A percentile compares a stretch with the other conserved stretches of the same genome.
Conservation (phyloP, 441 rosid species). For the Metrosideros polymorpha region DNA sequence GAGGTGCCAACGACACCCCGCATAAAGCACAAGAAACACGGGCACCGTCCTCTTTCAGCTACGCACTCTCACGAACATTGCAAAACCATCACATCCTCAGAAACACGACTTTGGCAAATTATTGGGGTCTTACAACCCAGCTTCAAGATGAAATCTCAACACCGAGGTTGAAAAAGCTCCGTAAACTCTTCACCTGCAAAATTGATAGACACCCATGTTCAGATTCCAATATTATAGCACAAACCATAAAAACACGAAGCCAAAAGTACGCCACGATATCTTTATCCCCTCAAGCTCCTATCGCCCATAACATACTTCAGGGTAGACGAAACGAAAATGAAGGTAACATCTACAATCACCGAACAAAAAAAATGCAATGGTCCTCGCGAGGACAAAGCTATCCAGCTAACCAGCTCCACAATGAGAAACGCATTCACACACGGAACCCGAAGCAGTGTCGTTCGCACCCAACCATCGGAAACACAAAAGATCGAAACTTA, state of each 20-base stretch:
- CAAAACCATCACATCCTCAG: neutral
- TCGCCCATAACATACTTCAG: neutral
- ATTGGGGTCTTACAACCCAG: neutral
- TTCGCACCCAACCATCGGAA: neutral
- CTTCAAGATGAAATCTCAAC: neutral
- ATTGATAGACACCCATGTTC: neutral
- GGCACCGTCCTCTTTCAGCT: neutral
- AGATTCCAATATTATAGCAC: neutral
- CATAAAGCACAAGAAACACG: constrained; percentile 15
- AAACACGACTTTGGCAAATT: neutral
- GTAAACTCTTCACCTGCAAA: neutral
- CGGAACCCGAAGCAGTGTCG: neutral
- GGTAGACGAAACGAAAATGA: neutral
- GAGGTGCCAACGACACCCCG: constrained; percentile 23
- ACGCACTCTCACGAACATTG: neutral
- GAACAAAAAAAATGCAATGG: neutral
- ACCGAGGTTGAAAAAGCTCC: neutral
- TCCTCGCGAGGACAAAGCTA: neutral
- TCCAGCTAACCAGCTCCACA: neutral
- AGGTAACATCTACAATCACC: neutral
- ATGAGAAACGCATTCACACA: neutral
- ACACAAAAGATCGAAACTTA: neutral
- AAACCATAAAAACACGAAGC: neutral
- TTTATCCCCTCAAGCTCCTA: neutral
- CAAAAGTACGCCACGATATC: neutral